Evolutionary conservation across 306 rosid species (phyloP), one percentile per base, ranked within the genome.

Genomic region (Sechiopsis laciniata): DNA sequence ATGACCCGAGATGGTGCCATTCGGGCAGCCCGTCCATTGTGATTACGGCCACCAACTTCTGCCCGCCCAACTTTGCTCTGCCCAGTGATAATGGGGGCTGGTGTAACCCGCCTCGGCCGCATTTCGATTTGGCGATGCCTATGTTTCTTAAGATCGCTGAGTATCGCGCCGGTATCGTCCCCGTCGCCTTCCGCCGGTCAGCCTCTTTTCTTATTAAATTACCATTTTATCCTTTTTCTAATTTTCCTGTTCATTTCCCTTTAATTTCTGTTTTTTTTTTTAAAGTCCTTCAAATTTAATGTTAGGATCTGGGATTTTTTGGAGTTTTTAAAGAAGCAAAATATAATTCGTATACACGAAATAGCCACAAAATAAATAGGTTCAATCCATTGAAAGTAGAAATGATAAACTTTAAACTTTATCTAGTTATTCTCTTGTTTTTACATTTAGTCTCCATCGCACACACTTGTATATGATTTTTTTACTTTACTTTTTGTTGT

Each of bases 91-190:
- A 87, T 58, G 92, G 92, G 8, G 92, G 92, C 0, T 87, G 92
- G 92, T 87, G 92, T 66, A 87, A 87, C 85, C 92, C 92, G 55
- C 92, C 92, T 50, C 87, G 92, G 2, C 84, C 88, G 1, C 92
- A 87, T 78, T 87, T 87, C 50, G 92, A 87, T 73, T 87, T 87
- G 6, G 92, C 92, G 80, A 87, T 87, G 92, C 92, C 92, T 20
- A 83, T 87, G 92, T 87, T 87, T 78, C 89, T 87, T 13, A 85
- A 85, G 73, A 87, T 87, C 26, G 92, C 92, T 1, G 88, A 87
- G 75, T 87, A 87, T 73, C 92, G 89, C 3, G 89, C 92, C 63
- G 92, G 92, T 4, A 87, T 87, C 10, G 92, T 87, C 77, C 92
- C 89, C 1, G 88, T 87, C 32, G 80, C 89, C 29, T 87, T 7